Evolutionary conservation across 2,329 filamentous ascomycete species (phyloP), one percentile per base, ranked within the genome.

Genomic region (Cytospora piceicola): DNA sequence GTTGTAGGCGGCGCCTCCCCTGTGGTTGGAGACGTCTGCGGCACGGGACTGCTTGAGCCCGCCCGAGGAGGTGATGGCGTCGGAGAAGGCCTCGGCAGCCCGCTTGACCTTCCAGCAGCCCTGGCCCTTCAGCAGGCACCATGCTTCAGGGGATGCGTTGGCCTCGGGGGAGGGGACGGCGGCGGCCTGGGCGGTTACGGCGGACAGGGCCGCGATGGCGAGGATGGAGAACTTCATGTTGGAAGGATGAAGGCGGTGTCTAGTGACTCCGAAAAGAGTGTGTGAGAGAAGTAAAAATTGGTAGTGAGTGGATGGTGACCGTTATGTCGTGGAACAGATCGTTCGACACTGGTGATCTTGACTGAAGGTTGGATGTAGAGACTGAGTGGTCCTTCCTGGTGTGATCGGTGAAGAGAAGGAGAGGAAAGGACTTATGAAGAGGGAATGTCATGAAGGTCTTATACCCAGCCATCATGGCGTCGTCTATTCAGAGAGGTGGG

Each of bases 21-120:
- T 73, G 69, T 76, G 73, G 71, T 75, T 73, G 70, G 73, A 75
- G 68, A 69, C 66, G 39, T 72, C 69, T 39, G 72, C 73, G 17
- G 72, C 70, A 46, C 77, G 76, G 32, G 72, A 67, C 42, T 71
- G 56, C 53, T 77, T 64, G 27, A 68, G 65, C 27, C 70, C 72
- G 27, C 69, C 70, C 51, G 67, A 62, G 29, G 61, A 14, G 27
- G 72, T 56, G 67, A 78, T 65, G 61, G 75, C 70, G 15, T 71
- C 70, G 70, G 71, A 56, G 68, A 78, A 72, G 63, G 74, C 73
- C 4, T 75, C 72, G 67, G 74, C 73, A n/a, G 76, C 78, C 68
- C 78, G 79, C 73, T 78, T 78, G 70, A 75, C 75, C 71, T 79
- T 78, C 73, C 74, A 77, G 77, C 82, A 84, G 29, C 75, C 69